phyloP scores from a whole-genome alignment of 257 asterid species.

The Primulina eburnea region DNA sequence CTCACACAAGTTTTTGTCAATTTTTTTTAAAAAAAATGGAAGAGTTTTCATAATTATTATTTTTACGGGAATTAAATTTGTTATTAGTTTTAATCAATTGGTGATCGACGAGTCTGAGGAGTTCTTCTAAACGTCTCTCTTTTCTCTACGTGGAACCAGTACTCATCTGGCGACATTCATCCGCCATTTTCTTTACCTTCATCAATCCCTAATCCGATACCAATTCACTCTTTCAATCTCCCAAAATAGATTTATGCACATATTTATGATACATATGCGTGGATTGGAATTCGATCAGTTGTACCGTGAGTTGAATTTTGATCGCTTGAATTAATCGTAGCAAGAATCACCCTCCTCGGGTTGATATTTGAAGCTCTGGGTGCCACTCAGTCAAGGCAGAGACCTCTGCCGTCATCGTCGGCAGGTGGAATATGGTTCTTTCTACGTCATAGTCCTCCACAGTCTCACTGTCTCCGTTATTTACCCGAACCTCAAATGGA shows the following conservation, averaged over 20 bases:
- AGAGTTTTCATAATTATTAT: no score
- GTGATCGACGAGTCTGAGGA: not conserved
- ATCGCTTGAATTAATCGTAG: slow-evolving; percentile 5
- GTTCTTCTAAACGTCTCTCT: not conserved
- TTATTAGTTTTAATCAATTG: no score
- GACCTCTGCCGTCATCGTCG: slow-evolving; percentile 74
- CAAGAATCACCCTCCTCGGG: slow-evolving; percentile 32
- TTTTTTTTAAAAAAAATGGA: no score
- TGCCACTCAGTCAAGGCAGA: slow-evolving; percentile 96
- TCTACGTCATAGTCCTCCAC: slow-evolving; percentile 65
- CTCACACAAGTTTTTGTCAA: no score
- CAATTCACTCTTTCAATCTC: not conserved
- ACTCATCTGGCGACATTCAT: not conserved
- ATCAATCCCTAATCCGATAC: not conserved
- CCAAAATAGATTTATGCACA: not conserved
- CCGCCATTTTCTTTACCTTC: not conserved
- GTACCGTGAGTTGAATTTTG: slow-evolving; percentile 25
- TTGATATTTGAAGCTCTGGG: slow-evolving; percentile 86
- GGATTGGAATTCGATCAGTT: slow-evolving; percentile 30
- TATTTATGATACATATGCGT: slow-evolving; percentile 22
- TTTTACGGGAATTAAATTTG: no score
- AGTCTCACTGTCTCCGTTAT: slow-evolving; percentile 71
- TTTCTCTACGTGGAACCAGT: not conserved
- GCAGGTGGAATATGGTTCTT: slow-evolving; percentile 95
- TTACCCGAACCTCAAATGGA: slow-evolving; percentile 81